Evolutionary conservation across 371 early-diverging fungal species (phyloP).

Genomic region (Capillidium heterosporum): DNA sequence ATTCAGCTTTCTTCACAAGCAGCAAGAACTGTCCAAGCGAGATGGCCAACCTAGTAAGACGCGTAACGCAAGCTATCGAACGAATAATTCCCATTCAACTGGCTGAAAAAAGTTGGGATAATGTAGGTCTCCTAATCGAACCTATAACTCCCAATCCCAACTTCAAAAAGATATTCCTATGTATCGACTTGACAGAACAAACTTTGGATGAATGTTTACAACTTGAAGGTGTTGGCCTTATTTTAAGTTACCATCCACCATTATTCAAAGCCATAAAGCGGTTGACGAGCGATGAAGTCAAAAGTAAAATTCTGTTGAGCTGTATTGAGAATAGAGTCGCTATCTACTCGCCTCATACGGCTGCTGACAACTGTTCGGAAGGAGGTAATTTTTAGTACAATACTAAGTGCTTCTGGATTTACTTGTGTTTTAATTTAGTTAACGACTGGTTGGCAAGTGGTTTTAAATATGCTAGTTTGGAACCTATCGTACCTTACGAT

Average conservation of each 20-base stretch:
- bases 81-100: constrained; percentile 74
- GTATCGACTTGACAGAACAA: constrained; percentile 80
- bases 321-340: constrained; percentile 76
- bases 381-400: constrained; percentile 35
- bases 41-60: constrained; percentile 11
- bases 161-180: constrained; percentile 57
- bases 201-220: constrained; percentile 79
- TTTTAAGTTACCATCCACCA: constrained; percentile 92
- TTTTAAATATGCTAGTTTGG: constrained; percentile 25
- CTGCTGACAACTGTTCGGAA: constrained; percentile 65
- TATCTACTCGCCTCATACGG: constrained; percentile 93
- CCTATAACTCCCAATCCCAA: constrained; percentile 6
- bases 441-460: constrained; percentile 71
- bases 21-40: no score
- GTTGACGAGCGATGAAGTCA: constrained; percentile 47
- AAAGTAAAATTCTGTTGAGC: constrained; percentile 63
- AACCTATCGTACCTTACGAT: constrained; percentile 30
- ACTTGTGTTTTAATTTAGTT: constrained; percentile 15
- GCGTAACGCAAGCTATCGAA: constrained; percentile 35
- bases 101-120: constrained; percentile 91
- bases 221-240: constrained; percentile 67
- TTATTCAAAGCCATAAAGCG: constrained; percentile 80
- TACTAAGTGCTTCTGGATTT: background rate
- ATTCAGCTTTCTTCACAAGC: no score
- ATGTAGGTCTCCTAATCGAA: constrained; percentile 84